Evolutionary conservation across 1,284 basidiomycete species (phyloP).

Genomic region (Rhodotorula mucilaginosa): DNA sequence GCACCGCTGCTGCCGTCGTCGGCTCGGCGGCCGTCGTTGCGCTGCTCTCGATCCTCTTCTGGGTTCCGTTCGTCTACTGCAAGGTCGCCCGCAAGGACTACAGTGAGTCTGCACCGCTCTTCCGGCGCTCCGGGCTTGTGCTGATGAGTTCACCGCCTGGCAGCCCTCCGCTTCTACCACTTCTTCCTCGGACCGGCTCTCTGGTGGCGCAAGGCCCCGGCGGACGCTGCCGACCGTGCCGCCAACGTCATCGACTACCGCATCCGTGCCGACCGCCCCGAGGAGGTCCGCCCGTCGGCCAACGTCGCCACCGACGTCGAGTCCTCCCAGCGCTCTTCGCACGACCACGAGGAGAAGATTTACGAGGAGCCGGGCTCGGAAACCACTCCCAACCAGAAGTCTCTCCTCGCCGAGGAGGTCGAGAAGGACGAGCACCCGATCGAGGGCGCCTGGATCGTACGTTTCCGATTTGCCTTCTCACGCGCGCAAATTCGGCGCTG

Average conservation of each 20-base stretch:
- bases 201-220: constrained; percentile 51
- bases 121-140: no score
- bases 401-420: constrained; percentile 29
- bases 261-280: constrained; percentile 21
- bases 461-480: neutral
- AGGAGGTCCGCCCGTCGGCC: neutral
- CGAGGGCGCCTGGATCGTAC: constrained; percentile 44
- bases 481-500: neutral
- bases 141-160: no score
- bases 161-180: constrained; percentile 48
- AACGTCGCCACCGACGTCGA: neutral
- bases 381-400: neutral
- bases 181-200: constrained; percentile 55
- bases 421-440: constrained; percentile 42
- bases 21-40: constrained; percentile 51
- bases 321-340: neutral
- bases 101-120: constrained; percentile 41
- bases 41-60: constrained; percentile 52
- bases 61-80: constrained; percentile 54
- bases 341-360: constrained; percentile 24
- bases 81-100: constrained; percentile 55
- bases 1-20: constrained; percentile 52
- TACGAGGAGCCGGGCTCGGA: constrained; percentile 8
- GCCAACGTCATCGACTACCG: constrained; percentile 52
- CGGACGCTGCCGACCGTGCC: constrained; percentile 39